Evolutionary conservation across 2,329 filamentous ascomycete species (phyloP).

Genomic region (Arthrobotrys entomopaga): DNA sequence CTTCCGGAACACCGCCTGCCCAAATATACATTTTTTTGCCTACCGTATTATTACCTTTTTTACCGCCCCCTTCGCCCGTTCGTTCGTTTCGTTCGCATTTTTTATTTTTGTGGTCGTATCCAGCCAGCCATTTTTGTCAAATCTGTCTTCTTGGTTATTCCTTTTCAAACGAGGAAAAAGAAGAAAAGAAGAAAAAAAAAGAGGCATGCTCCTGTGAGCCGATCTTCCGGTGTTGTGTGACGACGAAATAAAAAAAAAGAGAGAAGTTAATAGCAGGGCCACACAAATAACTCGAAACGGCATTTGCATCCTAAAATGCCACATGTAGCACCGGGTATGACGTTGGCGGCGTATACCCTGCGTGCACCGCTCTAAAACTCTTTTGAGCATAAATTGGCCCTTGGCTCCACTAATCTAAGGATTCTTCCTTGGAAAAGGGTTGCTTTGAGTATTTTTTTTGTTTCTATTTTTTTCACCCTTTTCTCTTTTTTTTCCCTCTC

Average conservation of each 20-base stretch:
- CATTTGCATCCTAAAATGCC: slow-evolving; percentile 39
- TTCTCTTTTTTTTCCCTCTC: no score
- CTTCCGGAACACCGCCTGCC: no score
- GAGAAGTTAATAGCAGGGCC: no score
- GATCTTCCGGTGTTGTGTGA: slow-evolving; percentile 48
- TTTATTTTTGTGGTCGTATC: no score
- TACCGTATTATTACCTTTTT: no score
- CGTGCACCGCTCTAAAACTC: neutral
- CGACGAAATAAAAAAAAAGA: slow-evolving; percentile 27
- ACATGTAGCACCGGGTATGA: slow-evolving; percentile 41
- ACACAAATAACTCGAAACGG: slow-evolving; percentile 36
- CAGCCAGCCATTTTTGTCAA: neutral
- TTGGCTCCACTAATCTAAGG: slow-evolving; percentile 6
- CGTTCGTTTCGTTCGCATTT: no score
- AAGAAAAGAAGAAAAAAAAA: neutral
- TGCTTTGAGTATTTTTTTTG: neutral
- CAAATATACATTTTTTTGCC: no score
- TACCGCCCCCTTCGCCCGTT: no score
- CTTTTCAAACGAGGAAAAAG: neutral
- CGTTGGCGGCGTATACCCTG: slow-evolving; percentile 38
- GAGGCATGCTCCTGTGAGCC: slow-evolving; percentile 15
- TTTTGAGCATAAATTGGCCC: neutral
- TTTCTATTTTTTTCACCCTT: neutral
- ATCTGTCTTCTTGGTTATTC: slow-evolving; percentile 1
- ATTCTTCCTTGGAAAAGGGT: neutral